Percentiles rank a stretch among this genome's conserved stretches.
Conservation (phyloP, 139 green algal genomes). For the Trebouxia sp. region DNA sequence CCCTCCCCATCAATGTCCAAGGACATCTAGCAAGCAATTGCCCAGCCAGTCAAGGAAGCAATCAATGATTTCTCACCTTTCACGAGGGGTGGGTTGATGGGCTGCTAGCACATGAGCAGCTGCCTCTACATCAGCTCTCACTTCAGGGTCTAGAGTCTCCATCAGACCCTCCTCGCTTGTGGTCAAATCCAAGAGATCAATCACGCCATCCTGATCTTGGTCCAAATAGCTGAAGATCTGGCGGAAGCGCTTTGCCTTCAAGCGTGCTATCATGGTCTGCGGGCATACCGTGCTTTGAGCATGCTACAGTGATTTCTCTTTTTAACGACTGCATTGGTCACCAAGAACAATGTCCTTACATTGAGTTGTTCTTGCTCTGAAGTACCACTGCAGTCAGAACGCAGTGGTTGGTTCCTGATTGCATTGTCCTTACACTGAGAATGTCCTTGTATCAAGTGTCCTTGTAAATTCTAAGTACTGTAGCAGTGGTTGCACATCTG, state of each 20-base stretch:
- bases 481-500: too few species aligned
- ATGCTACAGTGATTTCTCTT: neutral
- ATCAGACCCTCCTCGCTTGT: slow-evolving; percentile 58
- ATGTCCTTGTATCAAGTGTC: too few species aligned
- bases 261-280: slow-evolving; percentile 60
- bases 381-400: too few species aligned
- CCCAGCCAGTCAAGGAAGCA: too few species aligned
- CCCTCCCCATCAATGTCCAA: too few species aligned
- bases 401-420: too few species aligned
- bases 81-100: neutral
- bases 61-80: neutral
- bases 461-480: too few species aligned
- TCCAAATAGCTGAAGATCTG: slow-evolving; percentile 83
- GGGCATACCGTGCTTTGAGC: neutral
- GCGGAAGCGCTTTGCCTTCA: slow-evolving; percentile 73
- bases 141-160: slow-evolving; percentile 63
- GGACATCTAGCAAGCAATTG: too few species aligned
- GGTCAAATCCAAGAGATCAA: neutral
- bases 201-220: slow-evolving; percentile 7
- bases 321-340: neutral
- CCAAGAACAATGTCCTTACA: too few species aligned
- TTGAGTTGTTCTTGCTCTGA: too few species aligned
- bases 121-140: slow-evolving; percentile 64
- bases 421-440: too few species aligned
- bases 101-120: slow-evolving; percentile 44